Evolutionary conservation across 768 basidiomycete species (phyloP), one percentile per base, ranked within the genome.

Genomic region (Candolleomyces aberdarensis): DNA sequence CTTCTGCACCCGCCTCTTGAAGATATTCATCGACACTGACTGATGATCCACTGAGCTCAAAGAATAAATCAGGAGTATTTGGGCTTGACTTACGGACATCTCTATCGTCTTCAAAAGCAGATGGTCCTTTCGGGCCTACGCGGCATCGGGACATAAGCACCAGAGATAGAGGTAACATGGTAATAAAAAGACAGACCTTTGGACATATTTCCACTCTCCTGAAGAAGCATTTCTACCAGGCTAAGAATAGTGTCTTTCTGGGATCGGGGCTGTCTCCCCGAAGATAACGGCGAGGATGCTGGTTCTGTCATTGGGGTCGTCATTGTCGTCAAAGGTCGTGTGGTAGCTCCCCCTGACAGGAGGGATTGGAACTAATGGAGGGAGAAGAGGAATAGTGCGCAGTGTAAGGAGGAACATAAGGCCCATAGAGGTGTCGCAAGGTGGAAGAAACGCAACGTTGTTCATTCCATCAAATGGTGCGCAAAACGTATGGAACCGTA

Each of bases 1-100:
- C 74, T 57, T 87, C 86, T 4, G 87, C 86, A 11, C 89, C 89
- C 11, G 79, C 81, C 61, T 76, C 78, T 72, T 89, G 88, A n/a
- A 86, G 69, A 65, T 88, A 84, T 64, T 91, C 88, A 65, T 90
- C 85, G 59, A 86, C 84, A 48, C 80, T 83, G 7, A 85, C 88
- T 87, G 41, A 49, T 46, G 5, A 22, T 39, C 54, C 14, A 20
- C 20, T 7, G 36, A 36, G 31, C 11, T 36, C 11, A 8, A 11
- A 36, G 11, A 17, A 31, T 26, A 7, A 6, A 31, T 10, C 14
- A 19, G 19, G 6, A 13, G 17, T 14, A n/a, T 5, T 17, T 54
- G 14, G 17, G 32, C 6, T 13, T 31, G 39, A 87, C 87, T 78
- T 69, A 89, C 88, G 85, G 63, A 84, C 82, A 63, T 86, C 87